Evolutionary conservation across 2,329 filamentous ascomycete species (phyloP).

Genomic region (Harringtonia aguacate): DNA sequence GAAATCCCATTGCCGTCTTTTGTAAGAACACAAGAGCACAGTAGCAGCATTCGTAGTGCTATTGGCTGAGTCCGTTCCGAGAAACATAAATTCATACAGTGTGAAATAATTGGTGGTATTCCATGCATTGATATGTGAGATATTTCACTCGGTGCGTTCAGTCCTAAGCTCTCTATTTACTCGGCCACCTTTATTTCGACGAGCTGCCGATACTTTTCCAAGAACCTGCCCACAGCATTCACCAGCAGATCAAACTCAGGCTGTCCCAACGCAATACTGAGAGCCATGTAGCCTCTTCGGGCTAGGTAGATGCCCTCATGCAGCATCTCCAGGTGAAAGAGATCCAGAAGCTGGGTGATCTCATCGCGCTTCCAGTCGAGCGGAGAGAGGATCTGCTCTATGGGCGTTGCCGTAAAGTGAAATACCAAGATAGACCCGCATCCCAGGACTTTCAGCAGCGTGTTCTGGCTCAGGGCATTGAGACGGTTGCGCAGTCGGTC

Average conservation of each 20-base stretch:
- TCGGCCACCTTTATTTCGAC: not conserved
- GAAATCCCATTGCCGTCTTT: too few species aligned
- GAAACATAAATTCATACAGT: too few species aligned
- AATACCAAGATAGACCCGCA: too few species aligned
- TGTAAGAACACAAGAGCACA: too few species aligned
- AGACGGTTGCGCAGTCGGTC: constrained; percentile 20
- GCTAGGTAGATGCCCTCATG: not conserved
- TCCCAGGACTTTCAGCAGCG: too few species aligned
- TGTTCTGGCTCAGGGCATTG: constrained; percentile 15
- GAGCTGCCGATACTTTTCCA: not conserved
- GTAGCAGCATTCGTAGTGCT: too few species aligned
- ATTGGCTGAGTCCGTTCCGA: too few species aligned
- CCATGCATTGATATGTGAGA: too few species aligned
- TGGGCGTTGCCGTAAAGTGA: not conserved
- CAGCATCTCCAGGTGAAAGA: not conserved
- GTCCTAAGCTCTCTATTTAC: too few species aligned
- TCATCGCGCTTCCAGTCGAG: not conserved
- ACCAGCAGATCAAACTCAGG: not conserved
- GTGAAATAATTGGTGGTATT: too few species aligned
- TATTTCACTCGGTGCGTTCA: too few species aligned
- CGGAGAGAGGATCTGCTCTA: not conserved
- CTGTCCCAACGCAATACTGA: not conserved
- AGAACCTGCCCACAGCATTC: not conserved
- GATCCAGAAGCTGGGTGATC: not conserved
- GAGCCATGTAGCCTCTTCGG: not conserved